Evolutionary conservation across 495 filamentous ascomycete species (phyloP), one percentile per base, ranked within the genome.

Genomic region (Corynascus novoguineensis): DNA sequence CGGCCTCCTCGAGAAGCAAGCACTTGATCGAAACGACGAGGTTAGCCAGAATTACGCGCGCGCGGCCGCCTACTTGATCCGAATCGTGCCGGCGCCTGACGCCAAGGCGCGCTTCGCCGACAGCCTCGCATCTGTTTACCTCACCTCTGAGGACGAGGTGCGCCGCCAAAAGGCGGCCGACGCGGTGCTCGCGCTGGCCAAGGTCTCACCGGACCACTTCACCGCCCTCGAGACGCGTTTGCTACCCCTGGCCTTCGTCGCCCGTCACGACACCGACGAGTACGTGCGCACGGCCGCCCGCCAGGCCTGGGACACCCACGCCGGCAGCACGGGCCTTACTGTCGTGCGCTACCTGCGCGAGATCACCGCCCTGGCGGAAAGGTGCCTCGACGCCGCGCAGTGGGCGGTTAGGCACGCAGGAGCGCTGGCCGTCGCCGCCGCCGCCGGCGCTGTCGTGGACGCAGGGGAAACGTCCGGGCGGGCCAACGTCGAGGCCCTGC

Each of bases 331-430:
- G 37, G 82, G 81, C 19, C 81, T 90, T 29, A 86, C 88, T 1
- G 88, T 96, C 21, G 78, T 86, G 53, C 78, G 96, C 3, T 95
- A 96, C 65, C 76, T 95, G 19, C 78, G 77, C 40, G 93, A 98
- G 71, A 95, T 97, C 60, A 74, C 87, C 15, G 72, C 69, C 14
- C 74, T 97, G 1, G 81, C 83, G 14, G 75, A 80, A 17, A 73
- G 78, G 50, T 78, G 90, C 53, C 68, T 97, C 14, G 80, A 85
- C 4, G 90, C 89, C 8, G 79, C 87, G 3, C 86, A 86, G 63
- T 97, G 93, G 93, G 83, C 83, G 7, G 82, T 96, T 24, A 95
- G 92, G 67, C 92, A 97, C 62, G 87, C 89, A 4, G 86, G 88
- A 12, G 89, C 93, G 22, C 79, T 91, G 38, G 81, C 90, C 2